Percentiles rank a stretch among this genome's conserved stretches.
These are phyloP conservation scores for Paramecium caudatum DNA, from an alignment of 73 alveolate genomes.

Conservation along the genomic window DNA sequence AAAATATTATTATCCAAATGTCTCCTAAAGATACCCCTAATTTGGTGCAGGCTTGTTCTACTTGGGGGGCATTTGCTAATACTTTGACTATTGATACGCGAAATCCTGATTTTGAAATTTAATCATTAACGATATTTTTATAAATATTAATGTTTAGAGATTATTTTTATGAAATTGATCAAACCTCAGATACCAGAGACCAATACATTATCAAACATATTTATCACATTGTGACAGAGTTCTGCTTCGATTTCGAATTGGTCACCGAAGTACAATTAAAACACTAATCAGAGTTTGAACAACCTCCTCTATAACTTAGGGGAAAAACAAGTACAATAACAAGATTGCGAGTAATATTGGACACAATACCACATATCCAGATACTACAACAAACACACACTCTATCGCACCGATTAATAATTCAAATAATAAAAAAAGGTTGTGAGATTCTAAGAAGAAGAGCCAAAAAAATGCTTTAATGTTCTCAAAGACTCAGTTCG, in stretches of 20 bases:
- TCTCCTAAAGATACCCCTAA: conserved; percentile 16
- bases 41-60: background rate
- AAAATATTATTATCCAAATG: conserved; percentile 37
- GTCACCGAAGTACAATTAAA: no score
- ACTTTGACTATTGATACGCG: background rate
- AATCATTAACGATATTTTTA: conserved; percentile 47
- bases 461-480: background rate
- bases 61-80: conserved; percentile 20
- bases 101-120: conserved; percentile 27
- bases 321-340: no score
- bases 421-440: no score
- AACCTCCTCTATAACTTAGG: no score
- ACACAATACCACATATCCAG: no score
- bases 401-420: no score
- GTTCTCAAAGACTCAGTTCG: background rate
- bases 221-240: background rate
- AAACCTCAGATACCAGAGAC: no score
- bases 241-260: no score
- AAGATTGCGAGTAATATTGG: no score
- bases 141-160: background rate
- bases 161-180: background rate
- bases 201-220: background rate
- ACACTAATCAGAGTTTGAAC: no score
- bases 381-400: no score
- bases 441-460: no score